Percentiles rank a stretch among this genome's conserved stretches.
phyloP scores from a whole-genome alignment of 148 eudicot species.

The Selenicereus undatus region DNA sequence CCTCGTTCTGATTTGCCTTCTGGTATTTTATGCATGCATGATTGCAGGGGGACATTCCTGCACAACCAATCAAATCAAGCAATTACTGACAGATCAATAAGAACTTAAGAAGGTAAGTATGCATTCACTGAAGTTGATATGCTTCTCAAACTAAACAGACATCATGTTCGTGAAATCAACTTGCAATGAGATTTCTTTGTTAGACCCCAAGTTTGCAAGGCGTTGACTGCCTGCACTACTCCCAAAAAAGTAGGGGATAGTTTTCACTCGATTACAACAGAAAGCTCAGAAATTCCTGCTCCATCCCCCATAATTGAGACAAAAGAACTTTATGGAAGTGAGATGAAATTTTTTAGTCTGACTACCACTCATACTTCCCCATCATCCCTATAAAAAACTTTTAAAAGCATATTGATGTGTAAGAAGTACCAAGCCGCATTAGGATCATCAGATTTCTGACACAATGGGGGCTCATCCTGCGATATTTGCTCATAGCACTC shows the following conservation, averaged over 20 bases:
- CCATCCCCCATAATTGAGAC: not conserved
- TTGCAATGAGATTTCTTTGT: not conserved
- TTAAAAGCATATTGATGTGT: not conserved
- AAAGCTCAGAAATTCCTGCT: not conserved
- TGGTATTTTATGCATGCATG: slow-evolving; percentile 63
- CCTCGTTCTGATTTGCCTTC: slow-evolving; percentile 51
- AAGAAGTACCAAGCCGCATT: slow-evolving; percentile 43
- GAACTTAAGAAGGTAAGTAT: not conserved
- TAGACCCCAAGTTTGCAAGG: not conserved
- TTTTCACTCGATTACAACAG: not conserved
- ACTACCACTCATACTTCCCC: not conserved
- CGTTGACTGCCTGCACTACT: not conserved
- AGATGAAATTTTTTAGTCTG: not conserved
- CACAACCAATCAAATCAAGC: not conserved
- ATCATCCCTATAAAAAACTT: not conserved
- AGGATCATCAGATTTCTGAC: slow-evolving; percentile 46
- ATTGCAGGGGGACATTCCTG: slow-evolving; percentile 57
- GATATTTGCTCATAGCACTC: slow-evolving; percentile 75
- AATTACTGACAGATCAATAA: not conserved
- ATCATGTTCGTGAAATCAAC: not conserved
- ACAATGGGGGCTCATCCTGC: slow-evolving; percentile 61
- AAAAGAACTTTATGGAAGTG: not conserved
- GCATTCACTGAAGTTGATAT: not conserved
- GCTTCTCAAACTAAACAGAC: slow-evolving; percentile 1
- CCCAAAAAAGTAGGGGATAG: no score